Evolutionary conservation across 192 early-diverging fungal species (phyloP).

Genomic region (Phlyctochytrium bullatum): DNA sequence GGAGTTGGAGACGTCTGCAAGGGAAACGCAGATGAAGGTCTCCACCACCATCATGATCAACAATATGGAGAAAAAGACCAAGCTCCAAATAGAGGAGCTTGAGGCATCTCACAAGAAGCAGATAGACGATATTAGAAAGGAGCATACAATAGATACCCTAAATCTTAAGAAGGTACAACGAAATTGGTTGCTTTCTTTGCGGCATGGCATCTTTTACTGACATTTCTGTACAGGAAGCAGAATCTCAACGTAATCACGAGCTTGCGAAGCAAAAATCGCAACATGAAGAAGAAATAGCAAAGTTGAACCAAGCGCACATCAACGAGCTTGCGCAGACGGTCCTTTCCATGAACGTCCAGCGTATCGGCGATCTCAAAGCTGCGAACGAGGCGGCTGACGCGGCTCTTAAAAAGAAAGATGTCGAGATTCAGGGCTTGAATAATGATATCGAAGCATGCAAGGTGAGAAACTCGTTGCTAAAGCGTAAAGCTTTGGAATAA

Average conservation of each 20-base stretch:
- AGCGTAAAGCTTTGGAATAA: too few species aligned
- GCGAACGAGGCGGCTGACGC: constrained; percentile 16
- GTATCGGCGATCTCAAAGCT: constrained; percentile 22
- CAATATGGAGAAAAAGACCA: constrained; percentile 37
- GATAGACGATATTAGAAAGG: constrained; percentile 42
- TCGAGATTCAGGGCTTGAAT: constrained; percentile 18
- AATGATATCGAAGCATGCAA: too few species aligned
- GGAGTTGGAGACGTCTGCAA: constrained; percentile 33
- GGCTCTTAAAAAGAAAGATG: constrained; percentile 11
- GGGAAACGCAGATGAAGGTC: constrained; percentile 49
- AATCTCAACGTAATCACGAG: constrained; percentile 20
- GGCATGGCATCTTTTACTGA: background rate
- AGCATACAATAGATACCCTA: constrained; percentile 32
- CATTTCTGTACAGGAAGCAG: constrained; percentile 50
- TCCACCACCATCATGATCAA: constrained; percentile 33
- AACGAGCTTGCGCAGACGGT: constrained; percentile 21
- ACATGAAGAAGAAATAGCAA: constrained; percentile 14
- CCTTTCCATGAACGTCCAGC: constrained; percentile 22
- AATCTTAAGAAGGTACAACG: constrained; percentile 37
- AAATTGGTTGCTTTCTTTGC: background rate
- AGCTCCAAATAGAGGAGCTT: constrained; percentile 27
- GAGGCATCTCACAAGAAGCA: constrained; percentile 31
- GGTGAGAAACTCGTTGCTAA: too few species aligned
- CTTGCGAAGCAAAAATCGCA: constrained; percentile 16
- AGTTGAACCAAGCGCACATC: background rate